Base-by-base conservation (phyloP, 2,329 filamentous ascomycete genomes). In the Aspergillus piperis region DNA sequence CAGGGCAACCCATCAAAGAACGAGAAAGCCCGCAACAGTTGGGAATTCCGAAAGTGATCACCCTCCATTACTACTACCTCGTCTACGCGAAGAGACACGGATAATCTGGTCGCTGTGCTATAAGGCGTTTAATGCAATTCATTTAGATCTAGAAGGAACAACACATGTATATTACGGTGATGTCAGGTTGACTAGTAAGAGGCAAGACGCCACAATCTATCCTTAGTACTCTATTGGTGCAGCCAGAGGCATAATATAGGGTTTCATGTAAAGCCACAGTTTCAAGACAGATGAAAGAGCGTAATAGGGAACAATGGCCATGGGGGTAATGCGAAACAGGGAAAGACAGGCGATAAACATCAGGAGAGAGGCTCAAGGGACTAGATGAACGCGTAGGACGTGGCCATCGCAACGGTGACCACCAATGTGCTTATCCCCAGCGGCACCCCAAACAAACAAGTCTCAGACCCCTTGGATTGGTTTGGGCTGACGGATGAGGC, bases 401-500 rank as follows among this genome's bases (percentile, higher is more conserved):
- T 47, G 39, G 53, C 23, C 53, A 55, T 47, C 8, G 53, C 53
- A 21, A 36, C 53, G 10, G 53, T 44, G 10, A 55, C 53, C 23
- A 47, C 17, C 21, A 55, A 30, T 8, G 53, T 47, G 15, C 53
- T 55, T 36, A 44, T 55, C 41, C 44, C 39, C 53, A 30, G 6
- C 25, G 53, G 32, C 17, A 55, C 7, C 6, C 53, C 39, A 27
- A 55, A 55, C 11, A 55, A 32, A 6, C 17, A 47, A 23, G 53
- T 21, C 25, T 55, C 39, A 19, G 53, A 39, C 4, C 53, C 53
- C 7, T 25, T 47, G 17, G 41, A 55, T 3, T 39, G 10, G 5
- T 2, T 44, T 4, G 41, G 39, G 53, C 39, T 55, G 3, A 23
- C 21, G 4, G 53, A 47, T 3, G 53, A 55, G 25, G 53, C 39